These are phyloP conservation scores for Emydomyces testavorans DNA, from an alignment of 2,329 filamentous ascomycete species.

Conservation along the genomic window DNA sequence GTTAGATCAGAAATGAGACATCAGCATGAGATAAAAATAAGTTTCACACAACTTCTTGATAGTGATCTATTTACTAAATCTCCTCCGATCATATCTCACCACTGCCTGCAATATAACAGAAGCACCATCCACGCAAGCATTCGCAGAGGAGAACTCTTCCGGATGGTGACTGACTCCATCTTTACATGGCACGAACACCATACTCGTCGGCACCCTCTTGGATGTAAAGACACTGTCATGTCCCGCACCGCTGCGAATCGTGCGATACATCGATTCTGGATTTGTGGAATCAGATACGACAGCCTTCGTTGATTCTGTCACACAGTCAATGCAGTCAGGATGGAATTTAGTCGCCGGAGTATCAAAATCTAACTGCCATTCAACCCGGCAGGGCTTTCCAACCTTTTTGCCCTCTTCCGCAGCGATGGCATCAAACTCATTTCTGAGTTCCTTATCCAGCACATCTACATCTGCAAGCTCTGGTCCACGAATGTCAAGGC, in stretches of 20 bases:
- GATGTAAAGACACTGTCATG: conserved; percentile 55
- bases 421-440: conserved; percentile 50
- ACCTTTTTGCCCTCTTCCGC: conserved; percentile 44
- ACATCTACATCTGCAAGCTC: conserved; percentile 45
- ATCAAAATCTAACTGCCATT: conserved; percentile 52
- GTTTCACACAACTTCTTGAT: no score
- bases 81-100: conserved; percentile 24
- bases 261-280: conserved; percentile 36
- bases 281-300: conserved; percentile 43
- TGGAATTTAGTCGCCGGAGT: conserved; percentile 54
- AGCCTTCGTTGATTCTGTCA: conserved; percentile 47
- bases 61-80: conserved; percentile 25
- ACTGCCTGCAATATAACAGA: conserved; percentile 26
- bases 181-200: conserved; percentile 56
- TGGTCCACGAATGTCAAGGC: conserved; percentile 54
- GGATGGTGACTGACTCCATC: conserved; percentile 55
- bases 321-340: conserved; percentile 53
- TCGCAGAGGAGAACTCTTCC: conserved; percentile 48
- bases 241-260: conserved; percentile 53
- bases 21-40: conserved; percentile 4
- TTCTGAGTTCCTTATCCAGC: conserved; percentile 47
- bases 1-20: conserved; percentile 6
- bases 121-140: conserved; percentile 48
- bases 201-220: conserved; percentile 49
- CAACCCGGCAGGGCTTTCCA: conserved; percentile 43